Percentiles rank a stretch among this genome's conserved stretches.
Conservation (phyloP, 441 rosid species). For the Corymbia calophylla region DNA sequence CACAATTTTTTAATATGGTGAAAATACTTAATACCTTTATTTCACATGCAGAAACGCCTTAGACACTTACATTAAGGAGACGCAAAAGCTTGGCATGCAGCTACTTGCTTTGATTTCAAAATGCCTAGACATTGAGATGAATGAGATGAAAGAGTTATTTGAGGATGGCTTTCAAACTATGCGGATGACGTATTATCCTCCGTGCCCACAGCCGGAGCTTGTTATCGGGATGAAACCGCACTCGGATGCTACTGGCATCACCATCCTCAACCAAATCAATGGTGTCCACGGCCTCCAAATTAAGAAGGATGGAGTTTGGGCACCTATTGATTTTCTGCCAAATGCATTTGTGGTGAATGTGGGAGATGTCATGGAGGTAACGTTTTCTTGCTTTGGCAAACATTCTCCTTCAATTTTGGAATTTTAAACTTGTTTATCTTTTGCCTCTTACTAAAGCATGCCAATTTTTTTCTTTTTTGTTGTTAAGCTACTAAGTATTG, state of each 20-base stretch:
- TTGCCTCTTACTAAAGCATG: background rate
- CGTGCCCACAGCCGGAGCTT: slow-evolving; percentile 24
- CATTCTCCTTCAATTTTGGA: background rate
- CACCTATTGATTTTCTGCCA: slow-evolving; percentile 16
- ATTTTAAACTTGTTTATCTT: background rate
- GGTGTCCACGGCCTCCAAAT: slow-evolving; percentile 28
- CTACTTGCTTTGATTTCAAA: slow-evolving; percentile 15
- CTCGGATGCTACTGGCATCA: slow-evolving; percentile 14
- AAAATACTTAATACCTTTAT: background rate
- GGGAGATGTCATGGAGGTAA: slow-evolving; percentile 40
- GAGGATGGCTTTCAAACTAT: slow-evolving; percentile 31
- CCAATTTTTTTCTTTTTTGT: background rate
- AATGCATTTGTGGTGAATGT: slow-evolving; percentile 23
- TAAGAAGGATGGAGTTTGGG: slow-evolving; percentile 18
- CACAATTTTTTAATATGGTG: background rate
- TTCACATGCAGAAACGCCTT: slow-evolving; percentile 19
- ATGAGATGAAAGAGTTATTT: slow-evolving; percentile 22
- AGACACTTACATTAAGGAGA: slow-evolving; percentile 25
- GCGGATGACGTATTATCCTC: slow-evolving; percentile 38
- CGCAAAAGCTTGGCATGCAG: slow-evolving; percentile 19
- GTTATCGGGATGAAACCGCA: background rate
- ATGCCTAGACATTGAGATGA: slow-evolving; percentile 5
- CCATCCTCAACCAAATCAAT: slow-evolving; percentile 20
- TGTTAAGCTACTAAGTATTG: background rate
- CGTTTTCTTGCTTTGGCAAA: background rate